These are phyloP conservation scores for Eucalyptus dawsonii DNA, from an alignment of 345 rosid genomes.

Conservation along the genomic window DNA sequence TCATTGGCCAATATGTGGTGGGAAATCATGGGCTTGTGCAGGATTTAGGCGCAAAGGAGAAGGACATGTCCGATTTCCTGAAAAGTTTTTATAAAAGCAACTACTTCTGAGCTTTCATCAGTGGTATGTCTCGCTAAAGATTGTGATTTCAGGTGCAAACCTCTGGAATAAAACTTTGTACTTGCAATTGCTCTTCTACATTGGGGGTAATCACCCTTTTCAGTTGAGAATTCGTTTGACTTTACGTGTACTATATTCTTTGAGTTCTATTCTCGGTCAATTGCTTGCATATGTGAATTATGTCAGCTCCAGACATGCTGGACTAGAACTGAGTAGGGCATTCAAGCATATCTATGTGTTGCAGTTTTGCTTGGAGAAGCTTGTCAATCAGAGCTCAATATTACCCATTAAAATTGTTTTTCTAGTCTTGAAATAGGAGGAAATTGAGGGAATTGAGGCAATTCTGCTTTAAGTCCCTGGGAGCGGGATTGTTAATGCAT, in stretches of 20 bases:
- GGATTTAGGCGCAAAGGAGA: conserved; percentile 54
- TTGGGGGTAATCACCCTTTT: not conserved
- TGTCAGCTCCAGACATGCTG: not conserved
- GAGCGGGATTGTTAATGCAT: not conserved
- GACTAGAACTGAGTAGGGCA: not conserved
- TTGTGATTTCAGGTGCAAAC: not conserved
- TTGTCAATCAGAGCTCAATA: not conserved
- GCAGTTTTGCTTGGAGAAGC: not conserved
- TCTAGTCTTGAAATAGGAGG: not conserved
- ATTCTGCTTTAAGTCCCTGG: not conserved
- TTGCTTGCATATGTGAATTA: not conserved
- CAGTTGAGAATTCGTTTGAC: not conserved
- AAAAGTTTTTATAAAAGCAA: conserved; percentile 83
- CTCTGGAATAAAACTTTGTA: conserved; percentile 12
- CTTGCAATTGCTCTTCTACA: not conserved
- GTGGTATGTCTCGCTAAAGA: not conserved
- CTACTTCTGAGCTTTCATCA: conserved; percentile 39
- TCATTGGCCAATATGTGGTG: conserved; percentile 80
- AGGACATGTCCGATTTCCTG: conserved; percentile 65
- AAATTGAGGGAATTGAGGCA: not conserved
- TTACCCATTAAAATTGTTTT: not conserved
- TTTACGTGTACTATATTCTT: not conserved
- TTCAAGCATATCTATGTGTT: not conserved
- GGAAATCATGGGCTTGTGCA: conserved; percentile 63
- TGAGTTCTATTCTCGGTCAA: not conserved